Percentiles rank a stretch among this genome's conserved stretches.
phyloP scores from a whole-genome alignment of 768 basidiomycete genomes.

The Clathrus columnatus region DNA sequence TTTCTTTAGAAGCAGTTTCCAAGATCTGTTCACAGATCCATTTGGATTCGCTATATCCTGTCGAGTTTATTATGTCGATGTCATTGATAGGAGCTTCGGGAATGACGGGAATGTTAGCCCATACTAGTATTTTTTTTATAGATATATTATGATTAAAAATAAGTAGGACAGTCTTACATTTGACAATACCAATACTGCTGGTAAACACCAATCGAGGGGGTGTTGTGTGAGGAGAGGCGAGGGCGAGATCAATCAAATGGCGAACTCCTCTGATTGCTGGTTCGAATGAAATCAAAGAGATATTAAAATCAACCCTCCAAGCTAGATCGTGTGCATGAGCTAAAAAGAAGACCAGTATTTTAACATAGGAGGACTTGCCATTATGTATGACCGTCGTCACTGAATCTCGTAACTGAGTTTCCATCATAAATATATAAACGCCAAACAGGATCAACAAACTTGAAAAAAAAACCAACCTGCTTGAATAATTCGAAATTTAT shows the following conservation, averaged over 20 bases:
- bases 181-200: slow-evolving; percentile 25
- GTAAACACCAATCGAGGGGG: slow-evolving; percentile 26
- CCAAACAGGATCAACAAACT: neutral
- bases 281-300: slow-evolving; percentile 24
- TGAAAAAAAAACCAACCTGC: slow-evolving; percentile 15
- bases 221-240: slow-evolving; percentile 17
- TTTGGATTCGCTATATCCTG: slow-evolving; percentile 16
- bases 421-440: slow-evolving; percentile 19
- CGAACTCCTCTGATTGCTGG: slow-evolving; percentile 23
- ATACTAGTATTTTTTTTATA: slow-evolving; percentile 5
- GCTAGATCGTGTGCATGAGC: slow-evolving; percentile 19
- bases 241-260: slow-evolving; percentile 25
- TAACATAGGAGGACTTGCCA: neutral
- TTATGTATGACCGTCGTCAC: slow-evolving; percentile 10
- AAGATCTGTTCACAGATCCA: slow-evolving; percentile 27
- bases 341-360: neutral
- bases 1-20: slow-evolving; percentile 12
- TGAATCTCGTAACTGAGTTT: slow-evolving; percentile 1
- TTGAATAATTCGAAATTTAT: slow-evolving; percentile 17
- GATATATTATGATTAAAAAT: neutral
- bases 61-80: neutral
- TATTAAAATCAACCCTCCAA: slow-evolving; percentile 30
- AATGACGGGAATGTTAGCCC: neutral
- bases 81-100: neutral
- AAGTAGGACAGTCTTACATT: slow-evolving; percentile 17